Evolutionary conservation across 1,139 yeast species (phyloP).

Genomic region (Hyphopichia khmerensis): DNA sequence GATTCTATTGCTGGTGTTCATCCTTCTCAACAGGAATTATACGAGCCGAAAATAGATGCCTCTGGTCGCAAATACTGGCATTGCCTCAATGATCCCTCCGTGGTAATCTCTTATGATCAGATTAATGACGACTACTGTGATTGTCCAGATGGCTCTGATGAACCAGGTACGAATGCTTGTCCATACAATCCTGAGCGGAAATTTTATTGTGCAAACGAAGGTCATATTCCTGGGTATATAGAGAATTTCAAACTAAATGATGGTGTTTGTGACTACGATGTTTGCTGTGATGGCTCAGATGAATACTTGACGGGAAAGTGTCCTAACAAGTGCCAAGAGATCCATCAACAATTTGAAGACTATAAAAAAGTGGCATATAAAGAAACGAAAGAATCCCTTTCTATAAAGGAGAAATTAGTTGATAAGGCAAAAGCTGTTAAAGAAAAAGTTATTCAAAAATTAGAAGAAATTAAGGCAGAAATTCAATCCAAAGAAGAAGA

Average conservation of each 20-base stretch:
- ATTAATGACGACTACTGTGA: slow-evolving; percentile 91
- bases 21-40: slow-evolving; percentile 45
- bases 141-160: slow-evolving; percentile 98
- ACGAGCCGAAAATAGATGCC: slow-evolving; percentile 49
- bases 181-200: slow-evolving; percentile 31
- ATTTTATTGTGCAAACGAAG: slow-evolving; percentile 79
- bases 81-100: slow-evolving; percentile 66
- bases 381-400: slow-evolving; percentile 23
- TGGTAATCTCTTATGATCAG: slow-evolving; percentile 56
- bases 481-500: slow-evolving; percentile 4
- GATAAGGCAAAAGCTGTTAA: slow-evolving; percentile 24
- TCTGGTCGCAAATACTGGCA: slow-evolving; percentile 50
- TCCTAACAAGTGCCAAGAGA: slow-evolving; percentile 57
- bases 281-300: slow-evolving; percentile 95
- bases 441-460: slow-evolving; percentile 20
- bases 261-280: slow-evolving; percentile 87
- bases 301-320: slow-evolving; percentile 55
- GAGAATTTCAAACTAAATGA: slow-evolving; percentile 72
- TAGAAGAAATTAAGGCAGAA: slow-evolving; percentile 14
- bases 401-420: slow-evolving; percentile 18
- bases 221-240: slow-evolving; percentile 58
- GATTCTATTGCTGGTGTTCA: slow-evolving; percentile 25
- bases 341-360: slow-evolving; percentile 28
- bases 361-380: slow-evolving; percentile 14
- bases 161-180: slow-evolving; percentile 94